phyloP scores from a whole-genome alignment of 495 filamentous ascomycete species.

The Cercophora samala region DNA sequence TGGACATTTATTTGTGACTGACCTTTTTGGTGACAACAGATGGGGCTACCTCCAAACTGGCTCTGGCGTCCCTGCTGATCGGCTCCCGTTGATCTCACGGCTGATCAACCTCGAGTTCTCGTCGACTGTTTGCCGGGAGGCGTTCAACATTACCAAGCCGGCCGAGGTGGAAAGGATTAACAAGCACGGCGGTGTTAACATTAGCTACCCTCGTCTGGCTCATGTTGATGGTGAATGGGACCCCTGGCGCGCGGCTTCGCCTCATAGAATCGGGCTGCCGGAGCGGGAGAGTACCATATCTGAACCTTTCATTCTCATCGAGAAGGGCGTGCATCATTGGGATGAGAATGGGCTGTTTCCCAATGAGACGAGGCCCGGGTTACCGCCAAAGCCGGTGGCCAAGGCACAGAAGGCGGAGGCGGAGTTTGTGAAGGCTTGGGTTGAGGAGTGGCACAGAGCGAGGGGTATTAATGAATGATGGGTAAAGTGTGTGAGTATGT shows the following conservation, averaged over 20 bases:
- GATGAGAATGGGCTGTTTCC: conserved; percentile 66
- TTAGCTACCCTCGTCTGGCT: conserved; percentile 62
- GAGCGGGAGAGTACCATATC: conserved; percentile 50
- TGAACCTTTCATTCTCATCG: conserved; percentile 62
- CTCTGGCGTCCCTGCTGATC: conserved; percentile 53
- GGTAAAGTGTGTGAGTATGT: neutral
- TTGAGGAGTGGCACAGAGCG: conserved; percentile 51
- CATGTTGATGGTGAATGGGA: conserved; percentile 66
- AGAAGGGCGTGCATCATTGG: conserved; percentile 65
- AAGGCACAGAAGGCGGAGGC: conserved; percentile 54
- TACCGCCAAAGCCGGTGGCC: conserved; percentile 54
- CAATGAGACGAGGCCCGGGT: conserved; percentile 51
- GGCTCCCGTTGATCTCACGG: conserved; percentile 64
- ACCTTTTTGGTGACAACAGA: conserved; percentile 38
- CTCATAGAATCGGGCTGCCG: conserved; percentile 52
- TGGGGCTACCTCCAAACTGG: conserved; percentile 73
- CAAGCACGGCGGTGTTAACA: conserved; percentile 63
- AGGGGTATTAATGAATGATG: conserved; percentile 6
- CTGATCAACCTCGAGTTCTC: conserved; percentile 55
- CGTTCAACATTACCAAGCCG: conserved; percentile 60
- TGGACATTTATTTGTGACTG: neutral
- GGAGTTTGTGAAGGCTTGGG: conserved; percentile 62
- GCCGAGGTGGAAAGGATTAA: conserved; percentile 60
- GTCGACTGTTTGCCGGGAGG: conserved; percentile 51
- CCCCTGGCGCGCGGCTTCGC: conserved; percentile 66